Conservation (phyloP, 495 filamentous ascomycete genomes). For the Aspergillus indologenus region DNA sequence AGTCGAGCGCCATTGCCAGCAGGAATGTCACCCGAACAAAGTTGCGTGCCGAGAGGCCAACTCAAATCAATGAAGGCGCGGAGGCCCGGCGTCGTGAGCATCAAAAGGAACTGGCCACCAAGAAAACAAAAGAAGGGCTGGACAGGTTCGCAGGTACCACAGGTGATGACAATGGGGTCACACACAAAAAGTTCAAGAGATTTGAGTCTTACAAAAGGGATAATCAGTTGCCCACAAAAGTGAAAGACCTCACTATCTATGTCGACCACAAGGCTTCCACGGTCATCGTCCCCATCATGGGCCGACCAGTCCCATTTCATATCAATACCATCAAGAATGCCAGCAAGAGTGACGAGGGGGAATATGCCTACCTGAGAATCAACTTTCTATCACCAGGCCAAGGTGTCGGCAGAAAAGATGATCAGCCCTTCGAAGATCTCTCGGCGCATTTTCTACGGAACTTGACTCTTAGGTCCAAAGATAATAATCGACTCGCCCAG, state of each 20-base stretch:
- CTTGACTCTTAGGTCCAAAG: constrained; percentile 87
- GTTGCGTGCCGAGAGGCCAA: constrained; percentile 81
- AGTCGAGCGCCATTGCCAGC: constrained; percentile 77
- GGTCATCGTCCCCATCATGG: constrained; percentile 93
- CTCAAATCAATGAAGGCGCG: constrained; percentile 83
- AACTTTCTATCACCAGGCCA: constrained; percentile 97
- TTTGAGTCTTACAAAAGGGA: constrained; percentile 99
- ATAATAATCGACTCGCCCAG: constrained; percentile 80
- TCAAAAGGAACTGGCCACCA: constrained; percentile 82
- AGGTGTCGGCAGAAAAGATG: constrained; percentile 96
- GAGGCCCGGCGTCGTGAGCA: constrained; percentile 86
- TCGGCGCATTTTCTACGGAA: constrained; percentile 94
- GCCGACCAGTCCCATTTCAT: constrained; percentile 95
- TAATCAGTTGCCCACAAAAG: constrained; percentile 81
- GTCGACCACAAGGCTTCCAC: constrained; percentile 89
- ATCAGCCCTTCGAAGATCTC: constrained; percentile 96
- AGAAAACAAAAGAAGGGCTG: constrained; percentile 86
- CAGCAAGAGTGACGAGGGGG: constrained; percentile 90
- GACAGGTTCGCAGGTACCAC: constrained; percentile 77
- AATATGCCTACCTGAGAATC: constrained; percentile 89
- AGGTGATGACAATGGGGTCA: constrained; percentile 80
- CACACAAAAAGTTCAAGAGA: constrained; percentile 94
- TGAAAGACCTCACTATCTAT: constrained; percentile 80
- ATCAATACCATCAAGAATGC: constrained; percentile 99
- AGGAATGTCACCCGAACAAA: constrained; percentile 94